Evolutionary conservation across 1,284 basidiomycete species (phyloP), one percentile per base, ranked within the genome.

Genomic region (Meripilus lineatus): DNA sequence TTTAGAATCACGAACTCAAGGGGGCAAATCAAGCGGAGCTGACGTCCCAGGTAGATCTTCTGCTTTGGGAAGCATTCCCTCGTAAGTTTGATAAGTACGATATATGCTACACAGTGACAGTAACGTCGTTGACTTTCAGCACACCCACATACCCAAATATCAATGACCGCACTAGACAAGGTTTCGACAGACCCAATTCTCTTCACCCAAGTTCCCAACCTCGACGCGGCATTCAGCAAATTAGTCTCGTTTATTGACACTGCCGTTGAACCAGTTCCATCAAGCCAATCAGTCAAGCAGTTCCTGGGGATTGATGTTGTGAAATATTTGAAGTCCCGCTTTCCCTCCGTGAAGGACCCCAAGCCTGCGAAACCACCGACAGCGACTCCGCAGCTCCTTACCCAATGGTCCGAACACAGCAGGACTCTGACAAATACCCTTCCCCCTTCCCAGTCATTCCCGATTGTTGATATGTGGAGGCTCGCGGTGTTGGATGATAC

Each of bases 391-490:
- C 61, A 41, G 20, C 66, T 32, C 47, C 57, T 75, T n/a, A 50
- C 57, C 14, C 46, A 66, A 8, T 87, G 77, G 78, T 62, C 70
- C 0, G 58, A 67, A 6, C 65, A 71, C 0, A 84, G 83, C 0
- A 56, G 53, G 2, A 57, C 61, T 0, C 63, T 92, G 1, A 57
- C 68, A 0, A 47, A 56, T 4, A 63, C 65, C 0, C 75, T 93
- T 1, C 70, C 78, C 2, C 52, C 74, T 0, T 71, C 75, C 10
- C 70, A 81, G 35, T 69, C 91, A 8, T 94, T 93, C 66, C 91
- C 92, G 0, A 59, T 93, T 1, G 75, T 84, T 7, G 92, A 94
- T 57, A 71, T 93, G 47, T 93, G 89, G 88, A 75, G 91, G 1
- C 70, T 94, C 1, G 85, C 82, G 0, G 61, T 89, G 6, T 72